Conservation (phyloP, 345 rosid species). For the Pseudoturritis turrita region DNA sequence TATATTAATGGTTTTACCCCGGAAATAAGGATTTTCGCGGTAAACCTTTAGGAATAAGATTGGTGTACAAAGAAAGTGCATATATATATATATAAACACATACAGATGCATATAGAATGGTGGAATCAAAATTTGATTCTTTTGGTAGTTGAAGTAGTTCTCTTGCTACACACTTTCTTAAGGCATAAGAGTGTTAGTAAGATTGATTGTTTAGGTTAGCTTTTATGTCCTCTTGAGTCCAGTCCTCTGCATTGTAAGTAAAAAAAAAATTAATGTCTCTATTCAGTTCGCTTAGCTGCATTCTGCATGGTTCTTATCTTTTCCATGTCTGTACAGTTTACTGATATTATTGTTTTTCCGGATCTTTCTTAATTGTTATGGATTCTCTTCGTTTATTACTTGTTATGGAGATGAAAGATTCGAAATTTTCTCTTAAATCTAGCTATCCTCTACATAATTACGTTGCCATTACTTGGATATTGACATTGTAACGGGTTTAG, state of each 20-base stretch:
- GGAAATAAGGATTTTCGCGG: slow-evolving; percentile 51
- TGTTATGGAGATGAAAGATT: neutral
- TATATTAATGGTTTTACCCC: slow-evolving; percentile 28
- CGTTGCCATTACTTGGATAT: too few relatives aligned
- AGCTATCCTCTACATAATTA: too few relatives aligned
- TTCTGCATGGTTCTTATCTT: neutral
- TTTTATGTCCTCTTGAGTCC: neutral
- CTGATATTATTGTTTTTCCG: slow-evolving; percentile 2
- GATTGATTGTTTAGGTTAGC: slow-evolving; percentile 15
- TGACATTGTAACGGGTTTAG: too few relatives aligned
- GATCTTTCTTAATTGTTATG: neutral
- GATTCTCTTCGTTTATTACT: neutral
- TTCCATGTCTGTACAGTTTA: slow-evolving; percentile 22
- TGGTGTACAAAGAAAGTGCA: slow-evolving; percentile 32
- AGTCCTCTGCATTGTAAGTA: slow-evolving; percentile 24
- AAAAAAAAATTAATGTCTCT: neutral
- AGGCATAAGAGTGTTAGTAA: slow-evolving; percentile 21
- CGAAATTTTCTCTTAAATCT: too few relatives aligned
- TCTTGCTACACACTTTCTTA: slow-evolving; percentile 11
- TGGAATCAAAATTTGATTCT: slow-evolving; percentile 88
- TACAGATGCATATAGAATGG: slow-evolving; percentile 23
- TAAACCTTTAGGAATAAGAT: slow-evolving; percentile 38
- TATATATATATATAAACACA: slow-evolving; percentile 3
- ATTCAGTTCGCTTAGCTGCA: neutral
- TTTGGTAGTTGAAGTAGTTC: slow-evolving; percentile 30